Evolutionary conservation across 2,329 filamentous ascomycete species (phyloP).

Genomic region (Colletotrichum sp.): DNA sequence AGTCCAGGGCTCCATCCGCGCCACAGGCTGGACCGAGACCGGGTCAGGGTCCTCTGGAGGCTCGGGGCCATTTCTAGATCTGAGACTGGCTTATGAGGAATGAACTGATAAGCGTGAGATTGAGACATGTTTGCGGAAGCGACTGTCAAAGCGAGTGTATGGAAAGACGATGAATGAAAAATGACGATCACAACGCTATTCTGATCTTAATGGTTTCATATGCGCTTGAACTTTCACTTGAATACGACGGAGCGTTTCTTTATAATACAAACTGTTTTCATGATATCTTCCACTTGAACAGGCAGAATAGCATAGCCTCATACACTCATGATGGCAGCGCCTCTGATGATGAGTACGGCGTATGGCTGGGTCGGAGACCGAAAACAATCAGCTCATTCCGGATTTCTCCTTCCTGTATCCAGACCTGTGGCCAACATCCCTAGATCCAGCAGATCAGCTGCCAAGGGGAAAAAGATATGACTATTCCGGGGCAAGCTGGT

Average conservation of each 20-base stretch:
- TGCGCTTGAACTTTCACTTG: neutral
- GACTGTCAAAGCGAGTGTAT: conserved; percentile 8
- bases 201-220: neutral
- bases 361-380: neutral
- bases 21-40: conserved; percentile 31
- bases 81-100: conserved; percentile 15
- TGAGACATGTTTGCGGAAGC: conserved; percentile 3
- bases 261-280: neutral
- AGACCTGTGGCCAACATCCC: neutral
- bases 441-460: neutral
- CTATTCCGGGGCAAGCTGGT: neutral
- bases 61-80: neutral
- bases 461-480: neutral
- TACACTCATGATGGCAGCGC: neutral
- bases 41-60: conserved; percentile 1
- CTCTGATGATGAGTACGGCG: neutral
- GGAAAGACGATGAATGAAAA: neutral
- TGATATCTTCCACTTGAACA: neutral
- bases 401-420: neutral
- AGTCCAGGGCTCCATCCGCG: conserved; percentile 29
- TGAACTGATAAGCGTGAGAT: neutral
- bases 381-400: neutral
- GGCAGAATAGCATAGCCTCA: neutral
- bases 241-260: neutral
- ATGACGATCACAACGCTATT: neutral